These are phyloP conservation scores for Nigrospora osmanthi DNA, from an alignment of 2,329 filamentous ascomycete species.

Conservation along the genomic window DNA sequence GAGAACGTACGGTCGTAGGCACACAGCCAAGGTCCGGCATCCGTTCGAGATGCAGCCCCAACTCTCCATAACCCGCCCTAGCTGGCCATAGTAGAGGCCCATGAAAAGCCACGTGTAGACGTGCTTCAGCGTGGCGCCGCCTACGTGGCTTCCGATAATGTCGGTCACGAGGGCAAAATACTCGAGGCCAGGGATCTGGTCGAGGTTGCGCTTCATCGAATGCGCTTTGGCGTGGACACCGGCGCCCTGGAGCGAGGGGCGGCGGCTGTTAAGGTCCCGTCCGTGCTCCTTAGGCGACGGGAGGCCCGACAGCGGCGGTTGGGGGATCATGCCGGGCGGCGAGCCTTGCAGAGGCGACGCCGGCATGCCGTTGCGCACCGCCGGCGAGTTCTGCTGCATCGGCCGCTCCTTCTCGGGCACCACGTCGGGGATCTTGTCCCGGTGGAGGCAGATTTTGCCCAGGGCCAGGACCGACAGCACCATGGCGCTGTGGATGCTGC, in stretches of 20 bases:
- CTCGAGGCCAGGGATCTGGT: slow-evolving; percentile 80
- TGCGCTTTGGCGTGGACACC: slow-evolving; percentile 17
- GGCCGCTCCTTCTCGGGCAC: slow-evolving; percentile 38
- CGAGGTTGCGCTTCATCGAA: slow-evolving; percentile 54
- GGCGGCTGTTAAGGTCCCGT: slow-evolving; percentile 34
- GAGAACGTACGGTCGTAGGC: slow-evolving; percentile 64
- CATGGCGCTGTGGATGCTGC: slow-evolving; percentile 72
- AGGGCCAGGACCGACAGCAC: slow-evolving; percentile 78
- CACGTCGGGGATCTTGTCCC: slow-evolving; percentile 48
- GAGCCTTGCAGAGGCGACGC: slow-evolving; percentile 42
- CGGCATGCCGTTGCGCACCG: slow-evolving; percentile 41
- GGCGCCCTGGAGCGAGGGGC: slow-evolving; percentile 41
- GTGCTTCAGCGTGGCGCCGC: slow-evolving; percentile 71
- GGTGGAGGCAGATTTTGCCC: slow-evolving; percentile 67
- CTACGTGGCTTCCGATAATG: slow-evolving; percentile 75
- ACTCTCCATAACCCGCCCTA: slow-evolving; percentile 81
- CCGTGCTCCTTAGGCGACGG: slow-evolving; percentile 46
- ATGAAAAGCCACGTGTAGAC: slow-evolving; percentile 81
- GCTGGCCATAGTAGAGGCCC: slow-evolving; percentile 80
- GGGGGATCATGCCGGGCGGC: slow-evolving; percentile 36
- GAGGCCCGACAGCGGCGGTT: slow-evolving; percentile 40
- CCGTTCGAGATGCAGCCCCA: slow-evolving; percentile 54
- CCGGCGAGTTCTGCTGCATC: slow-evolving; percentile 27
- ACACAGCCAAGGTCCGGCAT: slow-evolving; percentile 54
- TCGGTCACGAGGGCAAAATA: slow-evolving; percentile 84